Evolutionary conservation across 2,329 filamentous ascomycete genomes (phyloP), one percentile per base, ranked within the genome.

Genomic region (Diaporthe sp.): DNA sequence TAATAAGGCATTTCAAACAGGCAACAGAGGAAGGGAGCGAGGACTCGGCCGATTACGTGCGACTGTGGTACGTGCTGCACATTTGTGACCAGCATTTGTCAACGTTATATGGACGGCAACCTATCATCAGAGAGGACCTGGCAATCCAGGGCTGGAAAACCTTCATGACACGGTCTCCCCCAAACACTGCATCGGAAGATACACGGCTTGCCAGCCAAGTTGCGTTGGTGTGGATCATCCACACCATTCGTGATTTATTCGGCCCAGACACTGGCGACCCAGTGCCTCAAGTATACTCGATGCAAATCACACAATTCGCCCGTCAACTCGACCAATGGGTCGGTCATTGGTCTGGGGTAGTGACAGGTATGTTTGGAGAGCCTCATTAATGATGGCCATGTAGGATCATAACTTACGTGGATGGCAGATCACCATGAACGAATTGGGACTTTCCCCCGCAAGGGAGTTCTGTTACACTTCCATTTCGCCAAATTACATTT

Each of bases 31-130:
- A 84, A 19, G 80, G 82, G 19, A 84, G 81, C 15, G 83, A 85
- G 15, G 86, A 89, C 51, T 86, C 86, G 0, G 85, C 86, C 73
- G 89, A 92, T 76, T 87, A 88, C 46, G 87, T 91, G 8, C 86
- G 91, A n/a, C 81, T 92, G 15, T 92, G 91, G 91, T 92, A 92
- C 78, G 82, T 91, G 42, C 83, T 90, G 0, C 92, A 91, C 76
- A 89, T 92, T 10, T 92, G 90, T 76, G 90, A 92, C 74, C 90
- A 91, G 76, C 90, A 92, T 78, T 86, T 92, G 2, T 90, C 90
- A 28, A 92, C 91, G 25, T 83, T 91, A 0, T 92, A 92, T 74
- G 90, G 90, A 2, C 85, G 91, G 2, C 89, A 89, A 0, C 88
- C 90, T 0, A 88, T 91, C 13, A 89, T 92, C 0, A 88, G 89